Evolutionary conservation across 805 yeast species (phyloP).

Genomic region (Starmera caribaea): DNA sequence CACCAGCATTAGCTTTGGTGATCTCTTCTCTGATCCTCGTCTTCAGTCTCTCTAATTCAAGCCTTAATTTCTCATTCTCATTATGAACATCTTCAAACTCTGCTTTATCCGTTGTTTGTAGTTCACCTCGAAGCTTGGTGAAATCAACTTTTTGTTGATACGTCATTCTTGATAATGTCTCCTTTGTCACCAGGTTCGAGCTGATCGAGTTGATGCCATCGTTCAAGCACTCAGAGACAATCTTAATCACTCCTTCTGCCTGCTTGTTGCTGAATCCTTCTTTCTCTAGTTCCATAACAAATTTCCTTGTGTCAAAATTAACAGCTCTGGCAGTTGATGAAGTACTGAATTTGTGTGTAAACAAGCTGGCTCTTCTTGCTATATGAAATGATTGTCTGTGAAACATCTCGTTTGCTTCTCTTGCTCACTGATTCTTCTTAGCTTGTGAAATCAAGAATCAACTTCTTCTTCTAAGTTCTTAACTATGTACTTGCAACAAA

Average conservation of each 20-base stretch:
- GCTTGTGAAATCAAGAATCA: no score
- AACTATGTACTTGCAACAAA: no score
- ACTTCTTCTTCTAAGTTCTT: no score
- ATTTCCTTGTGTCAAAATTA: constrained; percentile 19
- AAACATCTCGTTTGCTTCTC: no score
- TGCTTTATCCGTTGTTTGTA: constrained; percentile 77
- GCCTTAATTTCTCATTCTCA: constrained; percentile 77
- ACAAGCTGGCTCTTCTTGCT: not conserved
- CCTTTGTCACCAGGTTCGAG: constrained; percentile 75
- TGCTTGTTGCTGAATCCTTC: constrained; percentile 71
- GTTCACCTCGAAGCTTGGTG: constrained; percentile 87
- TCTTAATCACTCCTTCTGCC: constrained; percentile 67
- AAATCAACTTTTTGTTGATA: constrained; percentile 96
- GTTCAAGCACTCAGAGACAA: constrained; percentile 65
- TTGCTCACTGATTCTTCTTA: no score
- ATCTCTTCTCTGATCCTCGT: constrained; percentile 85
- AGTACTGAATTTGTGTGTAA: not conserved
- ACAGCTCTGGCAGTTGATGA: constrained; percentile 2
- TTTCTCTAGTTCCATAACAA: constrained; percentile 23
- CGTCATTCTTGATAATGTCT: constrained; percentile 70
- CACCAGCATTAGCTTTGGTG: constrained; percentile 82
- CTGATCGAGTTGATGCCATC: constrained; percentile 74
- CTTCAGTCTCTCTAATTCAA: constrained; percentile 79
- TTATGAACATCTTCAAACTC: constrained; percentile 75
- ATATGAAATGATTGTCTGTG: no score